phyloP scores from a whole-genome alignment of 129 eudicot species.

The Logfia minima region DNA sequence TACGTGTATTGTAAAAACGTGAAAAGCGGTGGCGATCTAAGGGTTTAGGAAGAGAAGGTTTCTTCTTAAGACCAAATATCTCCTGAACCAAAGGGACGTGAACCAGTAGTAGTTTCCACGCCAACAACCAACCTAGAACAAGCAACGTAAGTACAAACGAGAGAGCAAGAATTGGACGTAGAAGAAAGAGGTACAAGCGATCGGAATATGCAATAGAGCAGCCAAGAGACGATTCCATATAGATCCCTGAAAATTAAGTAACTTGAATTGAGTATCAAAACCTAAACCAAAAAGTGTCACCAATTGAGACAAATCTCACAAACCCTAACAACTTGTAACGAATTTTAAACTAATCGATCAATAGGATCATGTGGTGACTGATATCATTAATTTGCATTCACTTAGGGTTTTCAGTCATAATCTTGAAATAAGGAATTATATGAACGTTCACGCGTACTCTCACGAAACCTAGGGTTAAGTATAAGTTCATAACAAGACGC shows the following conservation, averaged over 20 bases:
- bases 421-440: background rate
- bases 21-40: conserved; percentile 46
- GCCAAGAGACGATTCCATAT: conserved; percentile 32
- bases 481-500: background rate
- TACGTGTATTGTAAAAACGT: conserved; percentile 47
- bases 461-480: background rate
- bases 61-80: conserved; percentile 73
- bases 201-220: conserved; percentile 34
- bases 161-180: conserved; percentile 54
- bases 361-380: background rate
- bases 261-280: background rate
- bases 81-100: conserved; percentile 92
- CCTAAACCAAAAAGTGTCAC: background rate
- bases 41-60: conserved; percentile 58
- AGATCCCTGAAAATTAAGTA: conserved; percentile 29
- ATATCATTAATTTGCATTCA: background rate
- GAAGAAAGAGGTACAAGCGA: conserved; percentile 30
- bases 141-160: conserved; percentile 44
- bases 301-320: background rate
- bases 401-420: background rate
- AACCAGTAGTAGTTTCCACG: conserved; percentile 80
- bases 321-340: background rate
- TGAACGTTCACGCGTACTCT: background rate
- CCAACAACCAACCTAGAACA: conserved; percentile 66
- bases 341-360: background rate